Percentiles rank a stretch among this genome's conserved stretches.
Conservation (phyloP, 2,329 filamentous ascomycete genomes). For the Fusarium foetens region DNA sequence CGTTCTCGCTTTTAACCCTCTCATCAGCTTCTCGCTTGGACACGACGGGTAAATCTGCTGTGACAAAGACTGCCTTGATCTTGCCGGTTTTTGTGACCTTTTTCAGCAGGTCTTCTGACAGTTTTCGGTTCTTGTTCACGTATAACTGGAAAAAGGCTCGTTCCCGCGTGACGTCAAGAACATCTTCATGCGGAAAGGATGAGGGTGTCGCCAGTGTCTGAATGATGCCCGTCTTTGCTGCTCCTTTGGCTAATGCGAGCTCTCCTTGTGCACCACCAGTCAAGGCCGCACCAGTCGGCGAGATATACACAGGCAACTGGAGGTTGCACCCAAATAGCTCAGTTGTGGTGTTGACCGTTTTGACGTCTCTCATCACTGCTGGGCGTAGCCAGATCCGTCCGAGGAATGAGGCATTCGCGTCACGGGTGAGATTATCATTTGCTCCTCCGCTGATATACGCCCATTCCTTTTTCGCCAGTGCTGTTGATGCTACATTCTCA, state of each 20-base stretch:
- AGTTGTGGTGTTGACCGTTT: conserved; percentile 20
- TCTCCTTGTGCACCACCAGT: conserved; percentile 34
- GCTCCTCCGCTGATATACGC: conserved; percentile 41
- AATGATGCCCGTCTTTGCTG: conserved; percentile 58
- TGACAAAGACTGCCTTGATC: conserved; percentile 66
- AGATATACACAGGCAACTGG: conserved; percentile 36
- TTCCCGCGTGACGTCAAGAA: conserved; percentile 48
- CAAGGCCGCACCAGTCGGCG: conserved; percentile 34
- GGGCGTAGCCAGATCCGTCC: conserved; percentile 41
- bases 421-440: conserved; percentile 42
- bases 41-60: conserved; percentile 66
- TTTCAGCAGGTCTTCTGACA: conserved; percentile 61
- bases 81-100: conserved; percentile 56
- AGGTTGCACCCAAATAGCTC: conserved; percentile 36
- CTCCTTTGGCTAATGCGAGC: conserved; percentile 30
- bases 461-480: conserved; percentile 33
- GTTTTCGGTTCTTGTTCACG: conserved; percentile 64
- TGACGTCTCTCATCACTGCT: conserved; percentile 38
- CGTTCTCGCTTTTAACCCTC: conserved; percentile 54
- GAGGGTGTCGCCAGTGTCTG: conserved; percentile 72
- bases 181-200: conserved; percentile 66
- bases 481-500: conserved; percentile 28
- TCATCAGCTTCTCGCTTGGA: conserved; percentile 64
- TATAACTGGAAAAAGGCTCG: conserved; percentile 69
- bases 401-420: conserved; percentile 33